These are phyloP conservation scores for Chrysanthemum seticuspe DNA, from an alignment of 129 eudicot genomes.

Conservation along the genomic window DNA sequence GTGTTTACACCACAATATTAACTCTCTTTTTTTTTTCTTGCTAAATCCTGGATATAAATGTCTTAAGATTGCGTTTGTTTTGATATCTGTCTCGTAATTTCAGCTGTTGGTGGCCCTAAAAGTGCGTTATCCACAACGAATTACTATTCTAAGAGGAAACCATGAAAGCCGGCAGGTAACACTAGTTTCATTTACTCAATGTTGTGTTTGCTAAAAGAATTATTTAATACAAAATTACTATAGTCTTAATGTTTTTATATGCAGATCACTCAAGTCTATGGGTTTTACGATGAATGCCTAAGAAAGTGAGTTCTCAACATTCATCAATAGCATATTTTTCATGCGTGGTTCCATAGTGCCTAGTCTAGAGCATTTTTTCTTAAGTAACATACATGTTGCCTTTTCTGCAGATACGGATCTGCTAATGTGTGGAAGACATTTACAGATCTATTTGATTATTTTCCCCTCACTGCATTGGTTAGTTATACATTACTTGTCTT, in stretches of 20 bases:
- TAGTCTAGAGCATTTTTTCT: no score
- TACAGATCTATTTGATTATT: neutral
- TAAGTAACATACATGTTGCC: no score
- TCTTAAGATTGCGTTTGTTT: neutral
- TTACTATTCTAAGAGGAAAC: conserved; percentile 90
- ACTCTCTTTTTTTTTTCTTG: neutral
- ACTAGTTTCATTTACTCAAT: no score
- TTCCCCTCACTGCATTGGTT: no score
- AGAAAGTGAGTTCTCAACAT: conserved; percentile 70
- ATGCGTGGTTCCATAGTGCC: neutral
- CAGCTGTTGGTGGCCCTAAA: conserved; percentile 96
- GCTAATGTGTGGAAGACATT: conserved; percentile 96
- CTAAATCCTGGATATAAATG: neutral
- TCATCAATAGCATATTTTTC: neutral
- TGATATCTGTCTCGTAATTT: conserved; percentile 13
- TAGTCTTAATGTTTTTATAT: conserved; percentile 14
- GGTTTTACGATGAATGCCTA: conserved; percentile 94
- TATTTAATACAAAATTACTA: neutral
- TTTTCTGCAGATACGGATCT: conserved; percentile 68
- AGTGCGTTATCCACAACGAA: conserved; percentile 89
- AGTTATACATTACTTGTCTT: no score
- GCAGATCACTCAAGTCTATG: conserved; percentile 99
- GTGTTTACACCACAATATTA: conserved; percentile 29
- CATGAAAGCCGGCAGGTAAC: conserved; percentile 96
- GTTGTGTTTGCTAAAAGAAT: neutral